Conservation (phyloP, 805 yeast genomes). For the Saturnispora hagleri region DNA sequence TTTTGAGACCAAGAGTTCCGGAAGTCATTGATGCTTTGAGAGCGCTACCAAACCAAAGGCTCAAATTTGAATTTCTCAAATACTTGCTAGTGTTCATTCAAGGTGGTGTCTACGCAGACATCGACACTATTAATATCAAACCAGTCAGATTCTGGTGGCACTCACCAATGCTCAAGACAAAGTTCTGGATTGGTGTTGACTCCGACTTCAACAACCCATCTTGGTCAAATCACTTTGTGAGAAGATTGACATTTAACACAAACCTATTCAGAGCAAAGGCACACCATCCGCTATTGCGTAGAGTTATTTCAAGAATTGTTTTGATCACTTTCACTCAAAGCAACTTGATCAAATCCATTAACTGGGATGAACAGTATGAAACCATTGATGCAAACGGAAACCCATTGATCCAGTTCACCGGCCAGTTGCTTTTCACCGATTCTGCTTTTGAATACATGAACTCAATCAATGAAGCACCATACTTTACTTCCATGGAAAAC, state of each 20-base stretch:
- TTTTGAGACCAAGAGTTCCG: constrained; percentile 32
- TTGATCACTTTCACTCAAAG: constrained; percentile 24
- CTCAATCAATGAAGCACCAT: constrained; percentile 13
- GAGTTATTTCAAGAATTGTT: constrained; percentile 26
- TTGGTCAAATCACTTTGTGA: constrained; percentile 24
- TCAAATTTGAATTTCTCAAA: constrained; percentile 46
- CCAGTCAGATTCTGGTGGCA: constrained; percentile 30
- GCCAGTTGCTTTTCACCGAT: constrained; percentile 26
- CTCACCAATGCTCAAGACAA: constrained; percentile 11
- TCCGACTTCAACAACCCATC: constrained; percentile 23
- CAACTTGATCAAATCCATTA: constrained; percentile 18
- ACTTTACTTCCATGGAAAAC: constrained; percentile 19
- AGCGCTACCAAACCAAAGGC: constrained; percentile 40
- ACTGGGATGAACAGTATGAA: constrained; percentile 23
- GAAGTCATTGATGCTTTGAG: constrained; percentile 44
- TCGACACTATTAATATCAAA: constrained; percentile 47
- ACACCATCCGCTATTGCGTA: constrained; percentile 27
- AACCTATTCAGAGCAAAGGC: constrained; percentile 25
- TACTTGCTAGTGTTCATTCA: constrained; percentile 40
- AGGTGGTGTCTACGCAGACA: constrained; percentile 56
- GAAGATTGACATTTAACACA: constrained; percentile 24
- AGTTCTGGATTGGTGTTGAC: constrained; percentile 18
- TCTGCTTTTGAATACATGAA: constrained; percentile 26
- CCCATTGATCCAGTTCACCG: constrained; percentile 26
- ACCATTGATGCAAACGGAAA: constrained; percentile 26